Evolutionary conservation across 495 filamentous ascomycete species (phyloP), one percentile per base, ranked within the genome.

Genomic region (Chaetomidium leptoderma): DNA sequence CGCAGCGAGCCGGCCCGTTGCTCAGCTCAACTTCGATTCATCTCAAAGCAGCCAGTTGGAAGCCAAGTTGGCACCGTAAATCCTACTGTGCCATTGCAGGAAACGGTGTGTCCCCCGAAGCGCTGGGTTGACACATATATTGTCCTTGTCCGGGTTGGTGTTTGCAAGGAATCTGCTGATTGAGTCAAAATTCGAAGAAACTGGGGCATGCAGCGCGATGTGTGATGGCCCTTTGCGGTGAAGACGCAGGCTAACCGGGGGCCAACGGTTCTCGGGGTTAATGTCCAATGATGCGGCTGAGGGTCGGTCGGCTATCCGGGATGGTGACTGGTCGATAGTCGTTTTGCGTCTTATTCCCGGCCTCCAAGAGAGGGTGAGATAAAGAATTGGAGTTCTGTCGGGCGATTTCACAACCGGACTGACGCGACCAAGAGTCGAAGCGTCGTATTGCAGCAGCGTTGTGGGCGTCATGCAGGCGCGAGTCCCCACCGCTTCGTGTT

Each of bases 401-500:
- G 33, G 53, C 42, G 40, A 53, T 59, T 53, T 47, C 10, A 40
- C 46, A 6, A 16, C 32, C 30, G 13, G 19, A 33, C 48, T 46
- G 49, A 23, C 30, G 35, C 40, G 49, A 40, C 42, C 48, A 52
- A 53, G 49, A 11, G 7, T n/a, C 13, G 10, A 44, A n/a, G 21
- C 13, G 49, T 53, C 21, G 57, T 43, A 53, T 53, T 53, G 49
- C 57, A 53, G 49, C 27, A 47, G 49, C 47, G 47, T 45, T 52
- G 29, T 17, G 47, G 55, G 26, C 9, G 33, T 21, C 17, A 7
- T 54, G 39, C 42, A 26, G 14, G n/a, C n/a, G n/a, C 47, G 24
- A 33, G 37, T 8, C 53, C 32, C 53, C 40, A 35, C 53, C 19
- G 29, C 42, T 45, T 46, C 29, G 29, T 55, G 42, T 45, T 44